Conservation (phyloP, 2,329 filamentous ascomycete species). For the Cytospora mali region DNA sequence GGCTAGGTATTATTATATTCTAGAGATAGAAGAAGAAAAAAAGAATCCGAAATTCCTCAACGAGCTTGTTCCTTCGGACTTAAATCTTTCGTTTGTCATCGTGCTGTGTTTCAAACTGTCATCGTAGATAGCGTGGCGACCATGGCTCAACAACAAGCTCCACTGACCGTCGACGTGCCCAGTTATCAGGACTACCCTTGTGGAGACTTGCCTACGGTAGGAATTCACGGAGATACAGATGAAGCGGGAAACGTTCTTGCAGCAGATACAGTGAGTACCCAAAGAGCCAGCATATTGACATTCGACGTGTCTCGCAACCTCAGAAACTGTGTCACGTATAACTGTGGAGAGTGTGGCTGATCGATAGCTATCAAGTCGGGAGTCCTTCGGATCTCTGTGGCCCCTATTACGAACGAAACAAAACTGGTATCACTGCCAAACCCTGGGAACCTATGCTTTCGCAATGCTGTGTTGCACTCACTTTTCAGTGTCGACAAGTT, state of each 20-base stretch:
- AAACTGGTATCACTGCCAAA: not conserved
- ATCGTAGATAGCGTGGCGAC: not conserved
- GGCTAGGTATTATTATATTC: not conserved
- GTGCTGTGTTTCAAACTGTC: not conserved
- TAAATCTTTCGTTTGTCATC: too few species aligned
- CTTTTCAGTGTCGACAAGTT: constrained; percentile 9
- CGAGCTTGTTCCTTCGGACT: not conserved
- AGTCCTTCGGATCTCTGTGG: not conserved
- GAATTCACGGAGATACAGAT: not conserved
- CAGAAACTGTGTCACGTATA: too few species aligned
- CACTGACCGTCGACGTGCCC: not conserved
- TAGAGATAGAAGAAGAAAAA: not conserved
- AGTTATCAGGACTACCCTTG: not conserved
- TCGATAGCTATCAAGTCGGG: not conserved
- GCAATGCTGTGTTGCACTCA: constrained; percentile 5
- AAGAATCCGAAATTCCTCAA: not conserved
- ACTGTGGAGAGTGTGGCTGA: not conserved
- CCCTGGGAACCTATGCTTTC: not conserved
- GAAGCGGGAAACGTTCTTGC: not conserved
- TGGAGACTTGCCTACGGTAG: not conserved
- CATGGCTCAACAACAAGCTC: constrained; percentile 4
- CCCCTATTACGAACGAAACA: not conserved
- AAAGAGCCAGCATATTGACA: not conserved
- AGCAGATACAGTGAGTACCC: not conserved
- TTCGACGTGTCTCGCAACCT: not conserved